A percentile compares a stretch with the other conserved stretches of the same genome.
phyloP scores from a whole-genome alignment of 2,329 filamentous ascomycete genomes.

The Rhinocladiella similis region DNA sequence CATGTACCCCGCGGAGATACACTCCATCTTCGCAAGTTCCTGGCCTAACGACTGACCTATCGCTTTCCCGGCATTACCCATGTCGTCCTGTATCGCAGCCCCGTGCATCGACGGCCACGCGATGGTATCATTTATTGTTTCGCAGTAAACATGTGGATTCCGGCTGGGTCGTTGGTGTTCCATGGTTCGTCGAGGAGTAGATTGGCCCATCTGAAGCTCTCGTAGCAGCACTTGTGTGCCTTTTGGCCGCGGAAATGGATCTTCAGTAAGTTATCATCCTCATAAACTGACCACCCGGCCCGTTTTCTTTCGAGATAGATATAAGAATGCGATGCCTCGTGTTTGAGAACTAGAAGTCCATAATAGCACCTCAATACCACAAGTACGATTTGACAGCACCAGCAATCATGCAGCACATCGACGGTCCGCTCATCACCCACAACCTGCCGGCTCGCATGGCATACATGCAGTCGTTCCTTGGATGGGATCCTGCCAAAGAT shows the following conservation, averaged over 20 bases:
- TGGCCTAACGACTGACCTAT: neutral
- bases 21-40: neutral
- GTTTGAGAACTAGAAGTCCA: too few relatives aligned
- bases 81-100: too few relatives aligned
- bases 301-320: neutral
- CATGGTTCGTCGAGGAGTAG: too few relatives aligned
- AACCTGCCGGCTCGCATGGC: conserved; percentile 26
- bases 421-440: conserved; percentile 9
- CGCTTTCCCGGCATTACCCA: neutral
- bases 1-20: neutral
- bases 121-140: too few relatives aligned
- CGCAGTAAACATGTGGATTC: too few relatives aligned
- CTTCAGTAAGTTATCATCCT: neutral
- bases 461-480: conserved; percentile 32
- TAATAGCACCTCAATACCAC: neutral
- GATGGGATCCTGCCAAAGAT: conserved; percentile 31
- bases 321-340: neutral
- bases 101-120: too few relatives aligned
- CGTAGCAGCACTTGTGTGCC: neutral
- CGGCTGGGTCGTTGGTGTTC: too few relatives aligned
- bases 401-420: conserved; percentile 24
- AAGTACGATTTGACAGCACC: neutral
- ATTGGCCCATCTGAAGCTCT: neutral
- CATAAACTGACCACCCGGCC: neutral
- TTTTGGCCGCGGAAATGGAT: neutral